Conservation (phyloP, 768 basidiomycete species). For the Astraeus odoratus region DNA sequence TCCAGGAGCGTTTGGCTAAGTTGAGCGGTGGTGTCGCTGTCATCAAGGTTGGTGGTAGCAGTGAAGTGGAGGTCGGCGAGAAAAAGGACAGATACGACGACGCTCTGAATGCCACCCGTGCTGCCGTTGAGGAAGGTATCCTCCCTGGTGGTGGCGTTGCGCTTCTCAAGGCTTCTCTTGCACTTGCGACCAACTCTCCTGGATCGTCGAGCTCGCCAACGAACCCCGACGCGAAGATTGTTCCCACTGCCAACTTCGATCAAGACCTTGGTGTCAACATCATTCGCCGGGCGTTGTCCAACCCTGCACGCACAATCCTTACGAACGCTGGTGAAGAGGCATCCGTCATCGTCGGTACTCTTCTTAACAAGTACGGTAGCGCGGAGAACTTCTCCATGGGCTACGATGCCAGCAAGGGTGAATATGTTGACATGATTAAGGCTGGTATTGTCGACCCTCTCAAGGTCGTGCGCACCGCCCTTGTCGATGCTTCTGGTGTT, state of each 20-base stretch:
- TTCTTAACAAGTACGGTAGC: conserved; percentile 60
- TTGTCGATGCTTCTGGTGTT: conserved; percentile 91
- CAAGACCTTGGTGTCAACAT: conserved; percentile 94
- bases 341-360: conserved; percentile 84
- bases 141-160: conserved; percentile 96
- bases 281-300: conserved; percentile 77
- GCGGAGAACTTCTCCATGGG: conserved; percentile 81
- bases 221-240: conserved; percentile 53
- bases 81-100: conserved; percentile 99
- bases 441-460: conserved; percentile 92
- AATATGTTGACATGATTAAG: conserved; percentile 93
- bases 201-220: conserved; percentile 40
- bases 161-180: conserved; percentile 75
- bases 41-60: conserved; percentile 92
- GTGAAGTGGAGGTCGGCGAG: conserved; percentile 95
- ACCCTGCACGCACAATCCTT: conserved; percentile 84
- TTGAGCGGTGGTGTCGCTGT: conserved; percentile 94
- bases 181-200: conserved; percentile 52
- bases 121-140: conserved; percentile 97
- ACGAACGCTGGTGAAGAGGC: conserved; percentile 94
- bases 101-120: conserved; percentile 95
- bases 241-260: conserved; percentile 89
- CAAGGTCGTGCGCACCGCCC: conserved; percentile 90
- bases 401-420: conserved; percentile 87
- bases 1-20: conserved; percentile 97